Percentiles rank a stretch among this genome's conserved stretches.
Conservation (phyloP, 2,329 filamentous ascomycete species). For the Zymoseptoria crescenta region DNA sequence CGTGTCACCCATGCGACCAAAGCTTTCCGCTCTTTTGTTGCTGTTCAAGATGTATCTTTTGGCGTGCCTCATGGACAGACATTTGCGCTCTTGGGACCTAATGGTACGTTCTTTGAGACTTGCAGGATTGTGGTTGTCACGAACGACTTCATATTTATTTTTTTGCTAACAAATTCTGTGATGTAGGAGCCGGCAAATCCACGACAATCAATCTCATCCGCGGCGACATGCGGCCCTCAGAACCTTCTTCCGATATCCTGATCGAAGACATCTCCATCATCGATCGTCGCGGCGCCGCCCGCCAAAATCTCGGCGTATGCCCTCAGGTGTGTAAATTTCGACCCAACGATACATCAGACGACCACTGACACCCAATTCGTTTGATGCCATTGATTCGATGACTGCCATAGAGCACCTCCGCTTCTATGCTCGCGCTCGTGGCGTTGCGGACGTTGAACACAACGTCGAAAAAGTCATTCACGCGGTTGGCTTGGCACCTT, state of each 20-base stretch:
- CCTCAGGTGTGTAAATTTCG: conserved; percentile 36
- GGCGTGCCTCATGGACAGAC: conserved; percentile 72
- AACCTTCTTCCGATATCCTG: conserved; percentile 66
- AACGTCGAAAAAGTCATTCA: conserved; percentile 72
- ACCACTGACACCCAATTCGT: conserved; percentile 33
- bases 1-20: conserved; percentile 76
- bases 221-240: conserved; percentile 71
- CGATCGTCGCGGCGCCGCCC: conserved; percentile 62
- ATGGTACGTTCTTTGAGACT: too few relatives aligned
- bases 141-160: too few relatives aligned
- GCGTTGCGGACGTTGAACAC: conserved; percentile 64
- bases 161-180: too few relatives aligned
- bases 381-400: conserved; percentile 76
- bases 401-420: conserved; percentile 77
- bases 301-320: conserved; percentile 78
- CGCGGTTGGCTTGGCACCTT: conserved; percentile 69
- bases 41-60: conserved; percentile 79
- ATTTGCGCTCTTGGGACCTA: conserved; percentile 76
- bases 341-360: too few relatives aligned
- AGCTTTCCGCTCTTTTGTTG: conserved; percentile 64
- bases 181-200: conserved; percentile 83
- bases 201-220: conserved; percentile 84
- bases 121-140: conserved; percentile 9
- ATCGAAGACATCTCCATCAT: conserved; percentile 72
- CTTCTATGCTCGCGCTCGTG: conserved; percentile 81